Conservation (phyloP, 169 alveolate genomes). For the Plasmodium chabaudi region DNA sequence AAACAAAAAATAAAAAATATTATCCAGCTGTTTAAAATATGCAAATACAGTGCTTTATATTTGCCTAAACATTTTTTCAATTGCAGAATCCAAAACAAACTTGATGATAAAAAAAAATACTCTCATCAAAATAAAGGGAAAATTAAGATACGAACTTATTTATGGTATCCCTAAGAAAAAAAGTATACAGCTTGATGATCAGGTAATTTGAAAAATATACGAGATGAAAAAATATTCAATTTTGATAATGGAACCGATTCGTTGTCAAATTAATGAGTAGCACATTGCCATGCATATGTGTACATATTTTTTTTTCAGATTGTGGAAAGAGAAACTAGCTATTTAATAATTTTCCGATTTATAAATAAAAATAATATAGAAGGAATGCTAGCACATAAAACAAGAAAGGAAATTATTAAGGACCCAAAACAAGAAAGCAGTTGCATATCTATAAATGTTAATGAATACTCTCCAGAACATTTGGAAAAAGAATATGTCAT, state of each 20-base stretch:
- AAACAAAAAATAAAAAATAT: not conserved
- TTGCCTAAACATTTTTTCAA: not conserved
- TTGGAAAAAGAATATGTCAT: slow-evolving; percentile 37
- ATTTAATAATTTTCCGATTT: slow-evolving; percentile 27
- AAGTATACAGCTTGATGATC: slow-evolving; percentile 8
- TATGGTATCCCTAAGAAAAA: slow-evolving; percentile 56
- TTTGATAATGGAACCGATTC: not conserved
- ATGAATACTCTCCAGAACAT: slow-evolving; percentile 10
- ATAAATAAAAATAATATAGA: slow-evolving; percentile 23
- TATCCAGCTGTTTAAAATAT: not conserved
- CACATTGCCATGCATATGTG: not conserved
- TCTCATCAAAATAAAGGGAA: slow-evolving; percentile 33
- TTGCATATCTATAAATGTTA: slow-evolving; percentile 22
- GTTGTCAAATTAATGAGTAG: no score
- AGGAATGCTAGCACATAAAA: slow-evolving; percentile 24
- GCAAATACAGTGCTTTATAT: not conserved
- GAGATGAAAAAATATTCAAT: not conserved
- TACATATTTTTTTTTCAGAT: not conserved
- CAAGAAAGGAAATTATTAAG: slow-evolving; percentile 5
- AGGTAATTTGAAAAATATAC: not conserved
- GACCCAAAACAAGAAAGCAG: slow-evolving; percentile 38
- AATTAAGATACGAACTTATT: slow-evolving; percentile 24
- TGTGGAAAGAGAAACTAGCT: slow-evolving; percentile 29
- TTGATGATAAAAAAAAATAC: slow-evolving; percentile 21
- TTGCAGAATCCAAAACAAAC: slow-evolving; percentile 20